Percentiles rank a stretch among this genome's conserved stretches.
These are phyloP conservation scores for Curvularia lunata DNA, from an alignment of 2,329 filamentous ascomycete genomes.

Conservation along the genomic window DNA sequence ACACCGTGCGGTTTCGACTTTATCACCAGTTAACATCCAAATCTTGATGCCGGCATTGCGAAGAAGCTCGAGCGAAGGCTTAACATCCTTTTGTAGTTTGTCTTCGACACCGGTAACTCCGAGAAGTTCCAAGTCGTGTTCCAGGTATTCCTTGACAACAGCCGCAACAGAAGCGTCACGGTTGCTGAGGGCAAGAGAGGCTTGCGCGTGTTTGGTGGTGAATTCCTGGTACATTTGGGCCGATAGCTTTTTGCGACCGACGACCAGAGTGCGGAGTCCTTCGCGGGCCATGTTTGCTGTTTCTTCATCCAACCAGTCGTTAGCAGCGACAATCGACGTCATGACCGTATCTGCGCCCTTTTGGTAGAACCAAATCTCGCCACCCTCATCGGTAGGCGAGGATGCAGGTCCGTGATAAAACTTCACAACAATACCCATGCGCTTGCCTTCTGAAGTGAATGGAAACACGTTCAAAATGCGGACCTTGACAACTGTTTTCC, in stretches of 20 bases:
- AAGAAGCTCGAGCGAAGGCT: conserved; percentile 90
- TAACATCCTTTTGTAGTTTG: conserved; percentile 93
- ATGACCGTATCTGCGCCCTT: conserved; percentile 99
- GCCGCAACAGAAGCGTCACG: conserved; percentile 83
- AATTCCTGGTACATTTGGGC: conserved; percentile 82
- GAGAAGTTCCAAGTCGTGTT: conserved; percentile 86
- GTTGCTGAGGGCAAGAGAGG: conserved; percentile 77
- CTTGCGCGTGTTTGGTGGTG: conserved; percentile 73
- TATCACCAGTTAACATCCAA: conserved; percentile 99
- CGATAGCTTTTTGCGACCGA: conserved; percentile 89
- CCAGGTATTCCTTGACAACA: conserved; percentile 80
- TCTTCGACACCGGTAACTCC: conserved; percentile 99
- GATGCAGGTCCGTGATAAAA: conserved; percentile 62
- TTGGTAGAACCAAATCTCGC: conserved; percentile 98
- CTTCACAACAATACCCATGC: conserved; percentile 96
- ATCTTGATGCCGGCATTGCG: conserved; percentile 98
- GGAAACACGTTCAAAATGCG: conserved; percentile 94
- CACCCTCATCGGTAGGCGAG: conserved; percentile 59
- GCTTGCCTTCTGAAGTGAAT: conserved; percentile 96
- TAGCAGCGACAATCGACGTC: conserved; percentile 91
- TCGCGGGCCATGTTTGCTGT: conserved; percentile 99
- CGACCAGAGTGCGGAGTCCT: conserved; percentile 89
- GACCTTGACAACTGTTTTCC: conserved; percentile 78
- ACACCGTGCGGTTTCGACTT: conserved; percentile 95
- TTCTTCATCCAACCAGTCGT: conserved; percentile 98